Evolutionary conservation across 805 yeast genomes (phyloP), one percentile per base, ranked within the genome.

Genomic region (Yarrowia sp.): DNA sequence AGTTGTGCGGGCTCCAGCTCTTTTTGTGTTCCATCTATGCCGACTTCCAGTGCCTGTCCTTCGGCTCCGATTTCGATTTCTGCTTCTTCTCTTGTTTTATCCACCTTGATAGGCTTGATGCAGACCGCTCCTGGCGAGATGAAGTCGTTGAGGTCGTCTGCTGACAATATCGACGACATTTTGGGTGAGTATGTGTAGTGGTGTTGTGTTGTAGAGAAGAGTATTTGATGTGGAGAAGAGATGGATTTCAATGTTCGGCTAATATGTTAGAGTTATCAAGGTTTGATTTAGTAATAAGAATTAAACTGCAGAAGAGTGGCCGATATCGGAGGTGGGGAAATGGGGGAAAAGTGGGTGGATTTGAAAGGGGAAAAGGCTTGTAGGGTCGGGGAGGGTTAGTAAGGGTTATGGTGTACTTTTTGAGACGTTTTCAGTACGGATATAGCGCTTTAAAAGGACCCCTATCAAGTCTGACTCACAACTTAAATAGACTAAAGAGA

Each of bases 71-170:
- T 84, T 67, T 85, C 89, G 3, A 77, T 81, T 78, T 48, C 74
- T 77, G 62, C 72, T 11, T 68, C 48, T 12, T 72, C 75, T 14
- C 67, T 64, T 4, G 76, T 64, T 56, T 77, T 71, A 64, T 73
- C 65, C 64, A 75, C 80, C 62, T 83, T 87, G 11, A 86, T 87
- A 0, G 98, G 97, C 76, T 91, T 95, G 64, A 92, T 87, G 74
- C 99, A 95, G 0, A 97, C 98, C 28, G 90, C 86, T 0, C 97
- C 96, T 0, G 98, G 99, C 33, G 89, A 82, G 48, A 95, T 93
- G 77, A 92, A 95, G 76, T 95, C 99, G 76, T 95, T 95, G 65
- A 95, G 78, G 72, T 95, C 98, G 66, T 90, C 95, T 22, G 91
- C 92, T 9, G 96, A 88, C 63, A 93, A 80, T 44, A 92, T 78